phyloP scores from a whole-genome alignment of 345 rosid genomes.

The Brassica juncea region DNA sequence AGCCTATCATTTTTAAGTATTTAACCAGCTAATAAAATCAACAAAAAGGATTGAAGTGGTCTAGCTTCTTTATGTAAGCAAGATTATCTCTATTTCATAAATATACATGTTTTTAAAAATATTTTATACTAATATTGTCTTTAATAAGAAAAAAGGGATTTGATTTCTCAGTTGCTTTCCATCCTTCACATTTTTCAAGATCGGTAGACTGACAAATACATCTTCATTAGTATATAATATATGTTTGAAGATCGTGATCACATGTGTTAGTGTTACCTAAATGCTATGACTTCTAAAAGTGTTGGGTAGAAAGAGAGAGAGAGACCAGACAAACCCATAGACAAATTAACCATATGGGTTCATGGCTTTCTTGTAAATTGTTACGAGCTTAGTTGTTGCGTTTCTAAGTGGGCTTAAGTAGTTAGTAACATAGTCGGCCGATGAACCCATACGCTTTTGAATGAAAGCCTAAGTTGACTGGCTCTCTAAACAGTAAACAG shows the following conservation, averaged over 20 bases:
- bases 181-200: background rate
- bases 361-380: background rate
- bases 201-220: too few species aligned
- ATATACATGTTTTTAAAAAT: too few species aligned
- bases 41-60: too few species aligned
- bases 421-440: background rate
- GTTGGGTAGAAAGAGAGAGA: too few species aligned
- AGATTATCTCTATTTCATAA: background rate
- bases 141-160: background rate
- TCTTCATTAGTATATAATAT: too few species aligned
- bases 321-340: too few species aligned
- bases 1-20: too few species aligned
- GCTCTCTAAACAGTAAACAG: background rate
- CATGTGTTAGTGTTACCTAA: background rate
- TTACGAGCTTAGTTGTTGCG: background rate
- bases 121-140: background rate
- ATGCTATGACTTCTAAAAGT: background rate
- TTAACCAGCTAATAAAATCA: too few species aligned
- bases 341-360: too few species aligned
- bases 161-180: background rate
- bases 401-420: background rate
- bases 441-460: background rate
- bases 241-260: background rate
- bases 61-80: background rate
- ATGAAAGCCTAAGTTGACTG: background rate